Conservation (phyloP, 345 rosid species). For the Syzygium grande region DNA sequence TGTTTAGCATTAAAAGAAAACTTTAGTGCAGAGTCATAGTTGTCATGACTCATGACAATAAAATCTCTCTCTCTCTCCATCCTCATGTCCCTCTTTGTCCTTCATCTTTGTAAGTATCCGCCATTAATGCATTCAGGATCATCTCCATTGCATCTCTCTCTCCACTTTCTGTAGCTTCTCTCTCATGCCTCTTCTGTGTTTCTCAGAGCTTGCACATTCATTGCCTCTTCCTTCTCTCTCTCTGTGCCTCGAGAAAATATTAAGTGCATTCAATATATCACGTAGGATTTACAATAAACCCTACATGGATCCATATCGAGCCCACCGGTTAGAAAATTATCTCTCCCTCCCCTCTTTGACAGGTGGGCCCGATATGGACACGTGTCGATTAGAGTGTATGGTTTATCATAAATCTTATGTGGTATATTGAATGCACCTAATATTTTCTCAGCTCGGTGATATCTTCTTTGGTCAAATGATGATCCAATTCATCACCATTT, state of each 20-base stretch:
- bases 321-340: too few species aligned
- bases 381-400: too few species aligned
- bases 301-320: too few species aligned
- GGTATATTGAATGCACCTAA: too few species aligned
- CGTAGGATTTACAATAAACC: too few species aligned
- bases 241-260: not conserved
- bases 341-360: too few species aligned
- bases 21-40: not conserved
- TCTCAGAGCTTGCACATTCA: not conserved
- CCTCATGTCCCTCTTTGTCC: slow-evolving; percentile 2
- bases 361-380: too few species aligned
- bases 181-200: not conserved
- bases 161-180: not conserved
- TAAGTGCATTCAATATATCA: too few species aligned
- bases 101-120: slow-evolving; percentile 18
- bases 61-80: not conserved
- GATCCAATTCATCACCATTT: not conserved
- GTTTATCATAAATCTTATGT: too few species aligned
- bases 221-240: not conserved
- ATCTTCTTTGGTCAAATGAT: not conserved
- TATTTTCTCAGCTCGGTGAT: not conserved
- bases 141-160: slow-evolving; percentile 11
- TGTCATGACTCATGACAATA: not conserved
- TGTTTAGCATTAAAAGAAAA: not conserved
- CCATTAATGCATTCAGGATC: slow-evolving; percentile 45